Base-by-base conservation (phyloP, 805 yeast genomes). In the Kodamaea restingae region DNA sequence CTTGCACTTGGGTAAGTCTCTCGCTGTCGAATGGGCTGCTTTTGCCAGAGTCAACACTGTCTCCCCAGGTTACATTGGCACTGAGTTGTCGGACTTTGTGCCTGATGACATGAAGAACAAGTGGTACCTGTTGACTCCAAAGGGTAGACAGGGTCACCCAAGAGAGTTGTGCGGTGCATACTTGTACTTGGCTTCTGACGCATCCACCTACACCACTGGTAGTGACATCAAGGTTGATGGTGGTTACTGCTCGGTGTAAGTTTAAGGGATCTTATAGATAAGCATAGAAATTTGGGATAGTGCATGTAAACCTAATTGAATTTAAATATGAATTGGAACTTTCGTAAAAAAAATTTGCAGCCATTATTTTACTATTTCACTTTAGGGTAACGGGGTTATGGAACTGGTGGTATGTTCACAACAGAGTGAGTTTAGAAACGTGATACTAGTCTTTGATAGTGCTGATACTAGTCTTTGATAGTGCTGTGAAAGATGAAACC, bases 1-100 rank as follows among this genome's bases (percentile, higher is more conserved):
- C 18, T 57, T 81, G 47, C 95, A 88, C 55, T 71, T 87, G 51
- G 77, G 83, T 25, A 81, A 71, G 58, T 84, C 93, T 1, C 67
- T 87, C 47, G 91, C 95, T 11, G 79, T 87, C 30, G 96, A 88
- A 65, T 88, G 93, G 90, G 78, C 88, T n/a, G 32, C 59, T 28
- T 84, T 83, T 54, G 95, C 91, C n/a, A 75, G 95, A 49, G 91
- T 81, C 42, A 86, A 86, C 67, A 70, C 85, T 20, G 75, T 86
- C 21, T 80, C 88, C 11, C 95, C 95, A 15, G 95, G 95, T n/a
- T 86, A 87, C 67, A 82, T 85, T 44, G 75, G 73, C 43, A 84
- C 95, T 7, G 87, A 81, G 46, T 71, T 86, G 43, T 54, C 66
- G 8, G 64, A 60, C 43, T 68, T 68, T 45, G 67, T 56, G 24